Percentiles rank a stretch among this genome's conserved stretches.
Conservation (phyloP, 805 yeast genomes). For the Yarrowia sp. region DNA sequence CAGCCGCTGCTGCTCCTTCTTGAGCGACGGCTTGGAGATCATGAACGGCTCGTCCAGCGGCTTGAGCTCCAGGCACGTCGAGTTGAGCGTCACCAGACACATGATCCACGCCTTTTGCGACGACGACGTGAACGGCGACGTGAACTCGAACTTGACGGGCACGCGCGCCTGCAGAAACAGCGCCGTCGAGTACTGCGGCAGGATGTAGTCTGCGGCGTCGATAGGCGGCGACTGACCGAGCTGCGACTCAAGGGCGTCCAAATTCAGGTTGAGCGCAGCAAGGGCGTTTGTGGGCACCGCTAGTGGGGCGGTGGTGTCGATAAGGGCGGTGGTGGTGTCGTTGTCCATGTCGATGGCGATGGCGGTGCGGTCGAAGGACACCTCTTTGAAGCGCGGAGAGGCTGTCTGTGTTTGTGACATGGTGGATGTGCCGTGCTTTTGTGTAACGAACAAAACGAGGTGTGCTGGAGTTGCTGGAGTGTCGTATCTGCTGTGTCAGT, state of each 20-base stretch:
- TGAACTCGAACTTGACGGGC: constrained; percentile 24
- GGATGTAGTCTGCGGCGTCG: constrained; percentile 16
- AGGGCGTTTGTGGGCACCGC: background rate
- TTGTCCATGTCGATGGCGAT: background rate
- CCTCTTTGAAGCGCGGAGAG: background rate
- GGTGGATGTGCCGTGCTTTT: no score
- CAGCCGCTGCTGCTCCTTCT: constrained; percentile 17
- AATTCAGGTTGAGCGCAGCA: background rate
- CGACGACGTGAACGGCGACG: constrained; percentile 14
- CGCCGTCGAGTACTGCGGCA: constrained; percentile 22
- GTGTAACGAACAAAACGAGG: no score
- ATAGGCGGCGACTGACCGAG: constrained; percentile 16
- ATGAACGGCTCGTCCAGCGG: constrained; percentile 28
- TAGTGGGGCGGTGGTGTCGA: no score
- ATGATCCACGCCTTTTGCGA: constrained; percentile 2
- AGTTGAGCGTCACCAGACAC: constrained; percentile 23
- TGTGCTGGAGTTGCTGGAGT: no score
- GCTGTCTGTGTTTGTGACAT: background rate
- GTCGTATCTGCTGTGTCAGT: background rate
- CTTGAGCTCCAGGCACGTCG: constrained; percentile 13
- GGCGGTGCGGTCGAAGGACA: background rate
- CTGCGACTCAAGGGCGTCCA: constrained; percentile 36
- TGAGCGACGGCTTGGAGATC: background rate
- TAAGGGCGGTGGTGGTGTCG: background rate
- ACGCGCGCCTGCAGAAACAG: background rate